Conservation (phyloP, 495 filamentous ascomycete genomes). For the Aspergillus asperescens region DNA sequence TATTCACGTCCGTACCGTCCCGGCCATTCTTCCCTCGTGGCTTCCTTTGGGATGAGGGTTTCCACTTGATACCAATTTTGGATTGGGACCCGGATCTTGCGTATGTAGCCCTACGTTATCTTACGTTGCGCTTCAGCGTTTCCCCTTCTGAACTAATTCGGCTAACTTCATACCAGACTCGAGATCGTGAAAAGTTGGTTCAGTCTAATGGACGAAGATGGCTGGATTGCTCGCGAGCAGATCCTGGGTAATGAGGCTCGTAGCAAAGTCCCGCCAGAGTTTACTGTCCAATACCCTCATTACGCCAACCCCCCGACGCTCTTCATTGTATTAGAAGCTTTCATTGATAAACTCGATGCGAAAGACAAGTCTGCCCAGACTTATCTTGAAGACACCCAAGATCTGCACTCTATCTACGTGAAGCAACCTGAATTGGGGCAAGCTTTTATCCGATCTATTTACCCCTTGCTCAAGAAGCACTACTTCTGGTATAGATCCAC, state of each 20-base stretch:
- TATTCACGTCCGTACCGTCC: slow-evolving; percentile 91
- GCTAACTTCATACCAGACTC: slow-evolving; percentile 44
- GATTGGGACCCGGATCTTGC: slow-evolving; percentile 93
- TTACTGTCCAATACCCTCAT: slow-evolving; percentile 94
- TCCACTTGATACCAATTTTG: slow-evolving; percentile 84
- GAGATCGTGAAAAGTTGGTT: slow-evolving; percentile 96
- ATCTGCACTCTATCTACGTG: slow-evolving; percentile 52
- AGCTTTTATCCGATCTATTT: slow-evolving; percentile 72
- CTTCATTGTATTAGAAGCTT: slow-evolving; percentile 78
- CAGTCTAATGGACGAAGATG: slow-evolving; percentile 90
- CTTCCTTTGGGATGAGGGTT: slow-evolving; percentile 97
- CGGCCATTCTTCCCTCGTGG: slow-evolving; percentile 94
- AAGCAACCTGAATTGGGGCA: slow-evolving; percentile 62
- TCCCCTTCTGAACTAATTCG: background rate
- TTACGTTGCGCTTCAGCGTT: background rate
- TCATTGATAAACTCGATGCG: slow-evolving; percentile 66
- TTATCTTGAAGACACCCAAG: slow-evolving; percentile 23
- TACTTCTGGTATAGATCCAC: slow-evolving; percentile 93
- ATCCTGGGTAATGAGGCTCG: slow-evolving; percentile 92
- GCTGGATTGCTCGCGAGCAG: slow-evolving; percentile 96
- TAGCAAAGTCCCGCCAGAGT: slow-evolving; percentile 92
- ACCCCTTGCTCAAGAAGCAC: slow-evolving; percentile 87
- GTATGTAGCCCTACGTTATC: slow-evolving; percentile 27
- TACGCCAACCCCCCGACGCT: slow-evolving; percentile 98
- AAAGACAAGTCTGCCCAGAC: slow-evolving; percentile 26